Percentiles rank a stretch among this genome's conserved stretches.
Evolutionary conservation across 148 eudicot species (phyloP).

Genomic region (Polygonum maritimum): DNA sequence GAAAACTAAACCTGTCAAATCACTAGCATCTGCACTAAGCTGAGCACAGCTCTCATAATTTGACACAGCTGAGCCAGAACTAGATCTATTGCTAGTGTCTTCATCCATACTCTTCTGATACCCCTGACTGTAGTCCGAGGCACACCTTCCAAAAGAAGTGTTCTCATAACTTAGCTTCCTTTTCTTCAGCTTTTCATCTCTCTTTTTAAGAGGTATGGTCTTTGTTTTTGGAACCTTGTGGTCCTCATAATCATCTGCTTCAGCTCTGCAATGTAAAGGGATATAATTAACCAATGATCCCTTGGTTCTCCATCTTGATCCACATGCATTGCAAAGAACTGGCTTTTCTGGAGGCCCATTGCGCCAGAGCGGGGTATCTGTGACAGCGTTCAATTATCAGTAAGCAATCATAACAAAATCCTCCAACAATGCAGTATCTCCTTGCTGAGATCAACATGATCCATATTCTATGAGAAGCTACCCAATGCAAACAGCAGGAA

Average conservation of each 20-base stretch:
- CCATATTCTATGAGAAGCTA: not conserved
- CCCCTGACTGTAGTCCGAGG: conserved; percentile 34
- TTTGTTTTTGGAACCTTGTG: conserved; percentile 44
- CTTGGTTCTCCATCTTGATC: conserved; percentile 98
- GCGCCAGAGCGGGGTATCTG: conserved; percentile 99
- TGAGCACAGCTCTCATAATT: conserved; percentile 86
- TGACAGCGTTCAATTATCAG: conserved; percentile 11
- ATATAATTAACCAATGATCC: conserved; percentile 87
- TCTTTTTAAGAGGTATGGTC: conserved; percentile 50
- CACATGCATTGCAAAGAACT: conserved; percentile 95
- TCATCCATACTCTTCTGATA: conserved; percentile 55
- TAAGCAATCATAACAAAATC: not conserved
- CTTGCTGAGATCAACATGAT: not conserved
- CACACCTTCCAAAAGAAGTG: conserved; percentile 21
- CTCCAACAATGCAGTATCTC: not conserved
- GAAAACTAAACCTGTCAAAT: conserved; percentile 62
- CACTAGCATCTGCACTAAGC: conserved; percentile 81
- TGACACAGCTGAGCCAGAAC: conserved; percentile 95
- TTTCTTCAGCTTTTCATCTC: conserved; percentile 58
- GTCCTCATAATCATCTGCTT: conserved; percentile 63
- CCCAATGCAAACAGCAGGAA: not conserved
- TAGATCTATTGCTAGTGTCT: conserved; percentile 90
- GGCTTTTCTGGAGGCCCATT: conserved; percentile 99
- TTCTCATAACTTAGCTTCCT: conserved; percentile 51
- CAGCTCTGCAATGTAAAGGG: conserved; percentile 83